These are phyloP conservation scores for Nectriaceae sp. DNA, from an alignment of 2,329 filamentous ascomycete genomes.

Conservation along the genomic window DNA sequence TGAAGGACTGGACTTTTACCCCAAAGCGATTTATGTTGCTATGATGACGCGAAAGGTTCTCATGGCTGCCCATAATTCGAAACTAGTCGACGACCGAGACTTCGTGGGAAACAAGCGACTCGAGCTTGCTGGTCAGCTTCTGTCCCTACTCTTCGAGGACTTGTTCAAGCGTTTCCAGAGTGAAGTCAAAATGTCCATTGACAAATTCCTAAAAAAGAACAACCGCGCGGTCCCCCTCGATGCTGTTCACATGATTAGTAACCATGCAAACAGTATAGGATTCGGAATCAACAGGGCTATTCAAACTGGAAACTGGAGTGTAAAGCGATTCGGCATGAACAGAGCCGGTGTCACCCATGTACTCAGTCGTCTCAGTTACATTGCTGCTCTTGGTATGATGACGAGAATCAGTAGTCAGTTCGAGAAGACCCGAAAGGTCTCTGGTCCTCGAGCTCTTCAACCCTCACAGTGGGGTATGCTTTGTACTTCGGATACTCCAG, in stretches of 20 bases:
- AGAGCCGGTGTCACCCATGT: slow-evolving; percentile 96
- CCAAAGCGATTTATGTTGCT: slow-evolving; percentile 95
- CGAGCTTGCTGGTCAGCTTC: slow-evolving; percentile 89
- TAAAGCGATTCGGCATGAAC: slow-evolving; percentile 99
- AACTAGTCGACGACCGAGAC: slow-evolving; percentile 91
- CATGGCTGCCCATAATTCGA: slow-evolving; percentile 88
- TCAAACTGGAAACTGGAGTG: slow-evolving; percentile 95
- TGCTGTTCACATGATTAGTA: slow-evolving; percentile 79
- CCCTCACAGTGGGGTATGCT: slow-evolving; percentile 99
- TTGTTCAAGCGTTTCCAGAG: slow-evolving; percentile 93
- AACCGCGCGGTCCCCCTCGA: slow-evolving; percentile 88
- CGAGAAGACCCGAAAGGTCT: slow-evolving; percentile 97
- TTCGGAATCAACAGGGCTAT: slow-evolving; percentile 94
- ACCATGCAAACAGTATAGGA: slow-evolving; percentile 85
- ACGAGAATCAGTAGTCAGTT: slow-evolving; percentile 98
- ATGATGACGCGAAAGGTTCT: slow-evolving; percentile 97
- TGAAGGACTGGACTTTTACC: slow-evolving; percentile 87
- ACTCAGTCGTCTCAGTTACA: slow-evolving; percentile 92
- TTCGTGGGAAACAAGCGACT: slow-evolving; percentile 98
- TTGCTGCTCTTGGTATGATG: slow-evolving; percentile 98
- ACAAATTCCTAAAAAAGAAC: slow-evolving; percentile 93
- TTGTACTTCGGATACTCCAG: slow-evolving; percentile 94
- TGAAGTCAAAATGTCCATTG: slow-evolving; percentile 88
- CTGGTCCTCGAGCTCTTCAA: slow-evolving; percentile 90
- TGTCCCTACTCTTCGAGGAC: slow-evolving; percentile 95